A percentile compares a stretch with the other conserved stretches of the same genome.
These are phyloP conservation scores for Monoraphidium neglectum DNA, from an alignment of 139 green algal species.

Conservation along the genomic window DNA sequence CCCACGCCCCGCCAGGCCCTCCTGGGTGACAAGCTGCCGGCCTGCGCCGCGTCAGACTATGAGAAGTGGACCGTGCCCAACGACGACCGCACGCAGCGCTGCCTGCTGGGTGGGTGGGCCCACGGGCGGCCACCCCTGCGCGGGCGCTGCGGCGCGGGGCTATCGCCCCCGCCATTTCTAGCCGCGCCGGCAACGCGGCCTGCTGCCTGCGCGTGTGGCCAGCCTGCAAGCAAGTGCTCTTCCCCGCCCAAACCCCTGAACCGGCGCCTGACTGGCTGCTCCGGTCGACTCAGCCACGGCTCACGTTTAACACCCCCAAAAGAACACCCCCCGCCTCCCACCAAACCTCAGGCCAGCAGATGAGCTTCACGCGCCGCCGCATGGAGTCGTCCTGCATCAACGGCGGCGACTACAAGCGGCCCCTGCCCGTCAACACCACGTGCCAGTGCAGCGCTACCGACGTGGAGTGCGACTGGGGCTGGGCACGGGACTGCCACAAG, in stretches of 20 bases:
- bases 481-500: constrained; percentile 21
- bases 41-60: constrained; percentile 39
- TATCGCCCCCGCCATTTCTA: too few relatives aligned
- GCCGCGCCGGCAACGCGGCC: too few relatives aligned
- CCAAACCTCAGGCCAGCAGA: constrained; percentile 44
- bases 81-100: constrained; percentile 21
- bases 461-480: constrained; percentile 82
- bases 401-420: constrained; percentile 49
- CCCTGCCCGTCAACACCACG: constrained; percentile 17
- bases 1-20: constrained; percentile 26
- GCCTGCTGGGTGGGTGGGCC: constrained; percentile 41
- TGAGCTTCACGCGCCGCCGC: constrained; percentile 49
- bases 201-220: too few relatives aligned
- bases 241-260: too few relatives aligned
- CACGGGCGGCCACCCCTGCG: too few relatives aligned
- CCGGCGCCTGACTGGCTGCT: neutral
- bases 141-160: too few relatives aligned
- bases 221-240: too few relatives aligned
- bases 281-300: neutral
- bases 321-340: neutral
- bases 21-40: constrained; percentile 33
- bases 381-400: constrained; percentile 67
- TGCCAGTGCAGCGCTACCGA: constrained; percentile 66
- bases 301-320: neutral
- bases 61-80: constrained; percentile 46